Evolutionary conservation across 2,329 filamentous ascomycete genomes (phyloP), one percentile per base, ranked within the genome.

Genomic region (Penicillium sp.): DNA sequence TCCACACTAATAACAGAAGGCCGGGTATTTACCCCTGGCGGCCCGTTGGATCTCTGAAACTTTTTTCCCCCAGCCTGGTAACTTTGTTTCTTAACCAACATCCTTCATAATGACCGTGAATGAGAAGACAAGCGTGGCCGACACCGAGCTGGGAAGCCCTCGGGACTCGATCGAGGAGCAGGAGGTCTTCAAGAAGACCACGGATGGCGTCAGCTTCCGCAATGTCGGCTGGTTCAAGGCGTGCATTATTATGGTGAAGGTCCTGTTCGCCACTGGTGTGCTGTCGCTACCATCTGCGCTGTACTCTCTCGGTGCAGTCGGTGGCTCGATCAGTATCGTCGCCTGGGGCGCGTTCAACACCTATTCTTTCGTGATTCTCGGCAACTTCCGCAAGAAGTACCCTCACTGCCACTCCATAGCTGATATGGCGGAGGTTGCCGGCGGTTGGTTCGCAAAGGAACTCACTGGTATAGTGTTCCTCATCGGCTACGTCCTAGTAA

Each of bases 391-490:
- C 6, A 77, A 80, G 59, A 69, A 72, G 23, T 79, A 82, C 54
- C 75, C 78, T 2, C 75, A 75, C n/a, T 82, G 80, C 54, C 81
- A 83, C 62, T 76, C 71, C 16, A 80, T 82, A 48, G 77, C 81
- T n/a, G 82, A 86, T 57, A 86, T 87, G 83, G 82, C 81, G 1
- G 69, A 80, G 27, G 75, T 82, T 0, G 78, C 85, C 1, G 83
- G 84, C 2, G 83, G 83, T 0, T 62, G 67, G 2, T 73, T 80
- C 62, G 65, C 82, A 5, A 79, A 77, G 54, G 83, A 87, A 67
- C 47, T 85, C 1, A 76, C 77, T 11, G 84, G 85, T 3, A 62
- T 78, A 0, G 67, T 86, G 2, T 86, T 85, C 67, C 75, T 87
- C 23, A 69, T 85, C 13, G 83, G 82, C 3, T 85, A 83, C 55